phyloP scores from a whole-genome alignment of 768 basidiomycete genomes.

The Ramaria rubella region DNA sequence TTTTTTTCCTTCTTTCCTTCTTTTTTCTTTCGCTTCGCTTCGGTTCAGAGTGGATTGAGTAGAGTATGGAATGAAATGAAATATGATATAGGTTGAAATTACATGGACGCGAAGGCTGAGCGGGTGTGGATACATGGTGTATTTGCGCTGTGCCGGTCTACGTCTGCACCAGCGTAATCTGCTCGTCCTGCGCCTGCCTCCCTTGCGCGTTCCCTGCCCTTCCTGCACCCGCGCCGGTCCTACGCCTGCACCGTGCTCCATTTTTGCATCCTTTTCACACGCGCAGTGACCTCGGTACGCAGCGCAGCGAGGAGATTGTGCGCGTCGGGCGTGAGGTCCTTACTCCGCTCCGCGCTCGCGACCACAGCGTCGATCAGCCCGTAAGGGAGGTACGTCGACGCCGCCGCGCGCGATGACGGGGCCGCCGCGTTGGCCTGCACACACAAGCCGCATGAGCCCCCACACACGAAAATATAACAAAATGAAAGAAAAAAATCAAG shows the following conservation, averaged over 20 bases:
- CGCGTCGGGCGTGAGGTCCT: slow-evolving; percentile 41
- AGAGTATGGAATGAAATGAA: too few species aligned
- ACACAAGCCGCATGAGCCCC: background rate
- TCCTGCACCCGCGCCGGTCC: background rate
- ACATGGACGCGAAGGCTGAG: too few species aligned
- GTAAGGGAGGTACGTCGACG: slow-evolving; percentile 75
- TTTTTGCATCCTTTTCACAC: slow-evolving; percentile 65
- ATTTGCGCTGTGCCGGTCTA: too few species aligned
- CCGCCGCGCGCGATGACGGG: slow-evolving; percentile 48
- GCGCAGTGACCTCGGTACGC: slow-evolving; percentile 52
- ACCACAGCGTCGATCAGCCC: slow-evolving; percentile 79
- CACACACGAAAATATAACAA: background rate
- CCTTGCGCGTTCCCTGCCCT: too few species aligned
- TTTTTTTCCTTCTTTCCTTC: too few species aligned
- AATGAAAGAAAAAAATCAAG: background rate
- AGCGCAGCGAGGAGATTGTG: slow-evolving; percentile 41
- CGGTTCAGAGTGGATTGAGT: too few species aligned
- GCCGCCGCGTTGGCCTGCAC: slow-evolving; percentile 40
- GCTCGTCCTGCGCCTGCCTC: too few species aligned
- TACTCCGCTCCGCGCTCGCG: slow-evolving; percentile 45
- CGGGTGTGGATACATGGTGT: too few species aligned
- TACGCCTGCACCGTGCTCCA: slow-evolving; percentile 38
- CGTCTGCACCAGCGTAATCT: too few species aligned
- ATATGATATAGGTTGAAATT: too few species aligned
- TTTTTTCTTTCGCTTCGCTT: too few species aligned